These are phyloP conservation scores for Gloeophyllum trabeum DNA, from an alignment of 768 basidiomycete species.

Conservation along the genomic window DNA sequence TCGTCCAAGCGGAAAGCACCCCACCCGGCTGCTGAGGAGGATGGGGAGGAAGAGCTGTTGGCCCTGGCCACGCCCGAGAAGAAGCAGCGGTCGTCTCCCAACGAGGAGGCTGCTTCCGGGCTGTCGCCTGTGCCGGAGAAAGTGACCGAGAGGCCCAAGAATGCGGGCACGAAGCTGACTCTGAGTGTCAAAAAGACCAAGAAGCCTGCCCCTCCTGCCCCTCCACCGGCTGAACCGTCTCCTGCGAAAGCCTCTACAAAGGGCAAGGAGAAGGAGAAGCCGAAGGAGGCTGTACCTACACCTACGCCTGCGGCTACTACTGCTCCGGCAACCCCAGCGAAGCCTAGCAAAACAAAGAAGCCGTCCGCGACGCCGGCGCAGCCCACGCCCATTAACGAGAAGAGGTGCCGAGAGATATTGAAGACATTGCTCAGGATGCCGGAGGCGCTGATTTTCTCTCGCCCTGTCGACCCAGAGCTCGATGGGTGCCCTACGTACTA, in stretches of 20 bases:
- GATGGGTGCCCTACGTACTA: constrained; percentile 95
- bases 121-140: constrained; percentile 15
- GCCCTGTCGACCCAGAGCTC: constrained; percentile 72
- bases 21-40: constrained; percentile 15
- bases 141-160: not conserved
- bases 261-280: constrained; percentile 28
- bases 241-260: constrained; percentile 17
- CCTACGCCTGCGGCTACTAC: constrained; percentile 10
- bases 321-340: constrained; percentile 7
- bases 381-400: constrained; percentile 56
- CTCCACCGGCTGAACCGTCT: not conserved
- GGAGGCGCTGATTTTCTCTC: constrained; percentile 62
- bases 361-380: constrained; percentile 14
- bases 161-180: not conserved
- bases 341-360: constrained; percentile 14
- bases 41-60: constrained; percentile 54
- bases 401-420: constrained; percentile 72
- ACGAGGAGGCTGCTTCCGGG: constrained; percentile 19
- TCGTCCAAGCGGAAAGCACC: constrained; percentile 50
- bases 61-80: constrained; percentile 52
- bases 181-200: constrained; percentile 18
- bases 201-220: constrained; percentile 24
- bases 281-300: constrained; percentile 13
- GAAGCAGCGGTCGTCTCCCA: constrained; percentile 25
- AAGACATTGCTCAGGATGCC: constrained; percentile 46